Conservation (phyloP, 306 rosid species). For the Gastrolobium bilobum region DNA sequence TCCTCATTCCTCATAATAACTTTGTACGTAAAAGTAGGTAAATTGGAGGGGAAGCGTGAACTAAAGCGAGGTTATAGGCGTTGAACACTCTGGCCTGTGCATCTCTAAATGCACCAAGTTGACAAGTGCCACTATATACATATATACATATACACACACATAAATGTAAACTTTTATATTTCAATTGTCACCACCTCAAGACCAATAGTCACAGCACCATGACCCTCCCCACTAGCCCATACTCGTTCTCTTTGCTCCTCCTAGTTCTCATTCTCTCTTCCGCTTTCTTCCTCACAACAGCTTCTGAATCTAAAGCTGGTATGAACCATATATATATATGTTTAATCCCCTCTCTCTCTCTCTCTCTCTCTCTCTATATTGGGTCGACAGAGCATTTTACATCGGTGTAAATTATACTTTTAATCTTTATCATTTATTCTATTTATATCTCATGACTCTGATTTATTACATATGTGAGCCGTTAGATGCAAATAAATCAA, state of each 20-base stretch:
- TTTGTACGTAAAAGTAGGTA: conserved; percentile 10
- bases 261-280: conserved; percentile 46
- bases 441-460: too few species aligned
- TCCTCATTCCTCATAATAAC: neutral
- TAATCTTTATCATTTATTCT: too few species aligned
- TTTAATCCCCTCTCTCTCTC: conserved; percentile 15
- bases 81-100: neutral
- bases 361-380: neutral
- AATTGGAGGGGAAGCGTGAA: conserved; percentile 15
- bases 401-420: too few species aligned
- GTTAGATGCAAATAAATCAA: too few species aligned
- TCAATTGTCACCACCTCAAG: neutral
- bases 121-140: neutral
- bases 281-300: conserved; percentile 43
- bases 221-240: conserved; percentile 29
- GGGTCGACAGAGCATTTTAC: too few species aligned
- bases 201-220: neutral
- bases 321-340: conserved; percentile 22
- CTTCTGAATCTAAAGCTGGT: conserved; percentile 64
- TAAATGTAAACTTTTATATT: neutral
- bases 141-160: neutral
- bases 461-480: too few species aligned
- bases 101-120: neutral
- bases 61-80: neutral
- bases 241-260: conserved; percentile 40